Evolutionary conservation across 129 eudicot species (phyloP).

Genomic region (Solidago caesia): DNA sequence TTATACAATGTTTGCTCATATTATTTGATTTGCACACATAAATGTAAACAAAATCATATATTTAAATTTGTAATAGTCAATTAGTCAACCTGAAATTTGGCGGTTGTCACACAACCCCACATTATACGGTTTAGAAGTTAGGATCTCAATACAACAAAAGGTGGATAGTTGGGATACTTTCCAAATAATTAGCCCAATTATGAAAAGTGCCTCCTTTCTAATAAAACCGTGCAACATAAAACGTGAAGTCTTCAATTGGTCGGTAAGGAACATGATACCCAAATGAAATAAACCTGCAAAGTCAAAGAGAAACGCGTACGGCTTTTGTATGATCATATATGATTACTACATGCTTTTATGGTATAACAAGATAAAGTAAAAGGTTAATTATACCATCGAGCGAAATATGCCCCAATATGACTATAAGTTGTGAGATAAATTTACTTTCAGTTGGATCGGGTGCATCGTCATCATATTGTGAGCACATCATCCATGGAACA

Average conservation of each 20-base stretch:
- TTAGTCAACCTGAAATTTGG: no score
- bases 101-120: no score
- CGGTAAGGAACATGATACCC: slow-evolving; percentile 76
- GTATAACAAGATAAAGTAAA: slow-evolving; percentile 7
- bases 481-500: slow-evolving; percentile 92
- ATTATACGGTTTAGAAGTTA: no score
- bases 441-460: slow-evolving; percentile 77
- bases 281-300: slow-evolving; percentile 73
- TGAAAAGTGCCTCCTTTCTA: slow-evolving; percentile 80
- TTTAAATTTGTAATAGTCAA: no score
- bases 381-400: slow-evolving; percentile 48
- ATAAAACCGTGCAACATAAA: slow-evolving; percentile 71
- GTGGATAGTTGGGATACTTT: no score
- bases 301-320: background rate
- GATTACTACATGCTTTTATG: background rate
- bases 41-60: no score
- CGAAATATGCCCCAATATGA: background rate
- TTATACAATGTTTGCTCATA: no score
- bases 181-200: no score
- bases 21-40: no score
- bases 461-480: slow-evolving; percentile 50
- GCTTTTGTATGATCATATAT: slow-evolving; percentile 8
- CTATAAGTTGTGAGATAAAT: background rate
- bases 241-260: slow-evolving; percentile 80
- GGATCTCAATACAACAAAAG: no score